Evolutionary conservation across 202 grass and related monocot species (phyloP), one percentile per base, ranked within the genome.

Genomic region (Panicum hallii): DNA sequence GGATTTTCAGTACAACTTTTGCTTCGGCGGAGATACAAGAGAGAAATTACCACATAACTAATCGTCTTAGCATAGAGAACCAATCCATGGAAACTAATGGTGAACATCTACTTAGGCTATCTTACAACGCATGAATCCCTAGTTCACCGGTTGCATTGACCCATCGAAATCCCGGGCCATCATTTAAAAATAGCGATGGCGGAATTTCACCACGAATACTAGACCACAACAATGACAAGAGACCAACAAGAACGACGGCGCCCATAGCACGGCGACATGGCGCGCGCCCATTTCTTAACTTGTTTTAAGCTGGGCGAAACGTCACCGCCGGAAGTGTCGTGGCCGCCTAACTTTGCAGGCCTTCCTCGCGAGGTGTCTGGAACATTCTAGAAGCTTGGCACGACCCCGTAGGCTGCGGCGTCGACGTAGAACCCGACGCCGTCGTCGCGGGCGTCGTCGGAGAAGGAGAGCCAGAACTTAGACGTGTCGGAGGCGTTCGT

Each of bases 391-490:
- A 90, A 87, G 81, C 15, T 81, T 47, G 81, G 85, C 46, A 87
- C 85, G 76, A 84, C 76, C 0, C 89, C 89, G 41, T 84, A 87
- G 38, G 89, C 38, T 19, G 67, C 14, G 19, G 76, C 52, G 36
- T 88, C 80, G 46, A 72, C 57, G 80, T 71, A 30, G 17, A 87
- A 87, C 46, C 55, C 80, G 7, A 34, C 70, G 46, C 63, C 65
- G 69, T 69, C 70, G 69, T n/a, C 67, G 4, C 38, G 56, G 23
- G 65, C 30, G 7, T 73, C 81, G 81, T 77, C 81, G 88, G 84
- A 75, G 74, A 83, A 87, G 67, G 80, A 80, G 62, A 90, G 80
- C 88, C 88, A 90, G 75, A 80, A 90, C 28, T 90, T 87, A 32
- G 5, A 30, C 0, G 28, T n/a, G 11, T 83, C 75, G 41, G 4